A percentile compares a stretch with the other conserved stretches of the same genome.
Evolutionary conservation across 176 grass and related monocot species (phyloP).

Genomic region (Secale cereale): DNA sequence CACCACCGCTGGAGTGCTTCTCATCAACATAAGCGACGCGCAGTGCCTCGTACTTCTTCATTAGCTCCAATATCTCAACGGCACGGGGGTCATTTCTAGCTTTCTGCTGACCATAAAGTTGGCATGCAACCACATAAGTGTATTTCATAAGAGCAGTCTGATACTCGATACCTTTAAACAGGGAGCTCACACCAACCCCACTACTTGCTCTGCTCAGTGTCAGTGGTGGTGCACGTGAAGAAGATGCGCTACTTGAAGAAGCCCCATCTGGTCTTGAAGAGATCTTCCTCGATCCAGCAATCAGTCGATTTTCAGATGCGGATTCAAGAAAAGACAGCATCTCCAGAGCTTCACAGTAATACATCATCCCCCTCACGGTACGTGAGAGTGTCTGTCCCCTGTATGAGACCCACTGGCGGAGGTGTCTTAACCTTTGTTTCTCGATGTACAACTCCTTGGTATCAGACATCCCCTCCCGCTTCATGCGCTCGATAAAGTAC

Average conservation of each 20-base stretch:
- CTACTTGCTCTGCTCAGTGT: constrained; percentile 61
- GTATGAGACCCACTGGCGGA: constrained; percentile 88
- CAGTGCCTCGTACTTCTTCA: constrained; percentile 86
- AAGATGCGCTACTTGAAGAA: constrained; percentile 49
- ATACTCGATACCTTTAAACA: constrained; percentile 90
- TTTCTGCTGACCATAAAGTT: constrained; percentile 89
- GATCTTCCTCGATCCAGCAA: constrained; percentile 59
- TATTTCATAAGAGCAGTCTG: constrained; percentile 57
- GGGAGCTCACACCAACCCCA: constrained; percentile 40
- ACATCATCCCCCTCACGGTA: constrained; percentile 94
- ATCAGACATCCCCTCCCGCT: constrained; percentile 63
- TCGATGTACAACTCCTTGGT: constrained; percentile 53
- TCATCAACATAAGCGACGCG: constrained; percentile 97
- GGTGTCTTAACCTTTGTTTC: constrained; percentile 50
- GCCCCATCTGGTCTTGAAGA: constrained; percentile 22
- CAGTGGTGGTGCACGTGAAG: constrained; percentile 8
- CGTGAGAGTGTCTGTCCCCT: constrained; percentile 86
- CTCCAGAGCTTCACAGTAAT: constrained; percentile 92
- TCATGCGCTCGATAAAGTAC: constrained; percentile 82
- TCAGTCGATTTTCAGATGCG: constrained; percentile 69
- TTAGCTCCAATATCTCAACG: constrained; percentile 84
- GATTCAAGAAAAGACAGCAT: constrained; percentile 91
- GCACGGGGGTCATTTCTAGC: constrained; percentile 68
- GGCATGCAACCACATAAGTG: constrained; percentile 57
- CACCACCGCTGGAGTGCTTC: constrained; percentile 32